Evolutionary conservation across 257 asterid genomes (phyloP), one percentile per base, ranked within the genome.

Genomic region (Plantago ovata): DNA sequence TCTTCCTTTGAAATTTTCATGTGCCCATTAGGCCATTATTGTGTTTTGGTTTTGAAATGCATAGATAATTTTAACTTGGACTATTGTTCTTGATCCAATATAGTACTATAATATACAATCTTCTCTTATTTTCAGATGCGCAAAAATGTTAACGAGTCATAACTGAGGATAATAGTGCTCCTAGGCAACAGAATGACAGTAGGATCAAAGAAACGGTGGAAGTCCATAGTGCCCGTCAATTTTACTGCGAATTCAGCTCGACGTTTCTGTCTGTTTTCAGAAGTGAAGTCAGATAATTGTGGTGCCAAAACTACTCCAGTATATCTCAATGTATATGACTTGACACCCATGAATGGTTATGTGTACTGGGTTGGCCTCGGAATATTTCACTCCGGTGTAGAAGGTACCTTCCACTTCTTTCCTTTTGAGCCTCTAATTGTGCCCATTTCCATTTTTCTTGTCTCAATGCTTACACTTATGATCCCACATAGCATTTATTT

Each of bases 221-320:
- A 84, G 70, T 81, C 92, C 32, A 66, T 73, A 45, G 72, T 79
- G 55, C 95, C 96, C 7, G 75, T 71, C 42, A 76, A 64, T 56
- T 67, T 89, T 69, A 77, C 82, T 19, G 68, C 79, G 69, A 86
- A 81, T 68, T 71, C 97, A 21, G 80, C 85, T 1, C 73, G 79
- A 0, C 78, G 80, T 51, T 89, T 93, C 77, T 86, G 95, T 75
- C 82, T 93, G 59, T 91, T 93, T 66, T 78, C 97, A 3, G 85
- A 84, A 76, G 87, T 79, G 53, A 57, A 57, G 38, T 40, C 62
- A 21, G 62, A 57, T 57, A 68, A 78, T 61, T 68, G 72, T 64
- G 77, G 73, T 66, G 79, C 84, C 55, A 79, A 73, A 47, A 76
- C 69, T 64, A 58, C 86, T 7, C 82, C 90, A 6, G 84, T 82